These are phyloP conservation scores for Eucalyptus globulus DNA, from an alignment of 345 rosid genomes.

Conservation along the genomic window DNA sequence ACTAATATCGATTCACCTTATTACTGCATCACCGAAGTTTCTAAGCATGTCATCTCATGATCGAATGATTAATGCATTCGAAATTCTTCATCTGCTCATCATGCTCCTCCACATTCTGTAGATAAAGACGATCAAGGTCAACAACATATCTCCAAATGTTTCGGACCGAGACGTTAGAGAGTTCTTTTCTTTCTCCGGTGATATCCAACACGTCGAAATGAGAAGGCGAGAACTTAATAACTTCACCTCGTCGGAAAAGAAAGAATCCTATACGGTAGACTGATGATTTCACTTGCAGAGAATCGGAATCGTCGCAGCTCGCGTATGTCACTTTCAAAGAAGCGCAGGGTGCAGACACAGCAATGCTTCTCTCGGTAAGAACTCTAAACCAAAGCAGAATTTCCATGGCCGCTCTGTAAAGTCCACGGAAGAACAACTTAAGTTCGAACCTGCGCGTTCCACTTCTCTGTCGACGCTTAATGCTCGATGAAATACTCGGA, in stretches of 20 bases:
- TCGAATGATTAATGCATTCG: background rate
- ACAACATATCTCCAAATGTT: slow-evolving; percentile 28
- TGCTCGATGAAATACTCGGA: background rate
- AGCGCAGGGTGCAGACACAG: slow-evolving; percentile 33
- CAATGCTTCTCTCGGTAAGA: slow-evolving; percentile 38
- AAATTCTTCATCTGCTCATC: background rate
- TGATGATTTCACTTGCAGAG: slow-evolving; percentile 4
- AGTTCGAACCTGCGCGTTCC: background rate
- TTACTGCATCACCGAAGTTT: background rate
- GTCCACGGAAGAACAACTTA: background rate
- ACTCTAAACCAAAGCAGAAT: background rate
- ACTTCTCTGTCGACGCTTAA: background rate
- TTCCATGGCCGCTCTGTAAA: background rate
- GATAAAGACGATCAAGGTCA: slow-evolving; percentile 34
- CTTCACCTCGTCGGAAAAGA: background rate
- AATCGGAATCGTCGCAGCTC: slow-evolving; percentile 18
- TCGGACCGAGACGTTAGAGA: slow-evolving; percentile 23
- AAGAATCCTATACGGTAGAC: background rate
- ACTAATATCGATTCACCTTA: background rate
- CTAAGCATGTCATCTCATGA: background rate
- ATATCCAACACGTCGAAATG: slow-evolving; percentile 32
- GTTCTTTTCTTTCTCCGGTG: slow-evolving; percentile 43
- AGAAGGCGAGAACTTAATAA: slow-evolving; percentile 10
- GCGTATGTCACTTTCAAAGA: slow-evolving; percentile 34
- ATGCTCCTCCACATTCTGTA: background rate